phyloP scores from a whole-genome alignment of 306 rosid species.

The Rosa multiflora region DNA sequence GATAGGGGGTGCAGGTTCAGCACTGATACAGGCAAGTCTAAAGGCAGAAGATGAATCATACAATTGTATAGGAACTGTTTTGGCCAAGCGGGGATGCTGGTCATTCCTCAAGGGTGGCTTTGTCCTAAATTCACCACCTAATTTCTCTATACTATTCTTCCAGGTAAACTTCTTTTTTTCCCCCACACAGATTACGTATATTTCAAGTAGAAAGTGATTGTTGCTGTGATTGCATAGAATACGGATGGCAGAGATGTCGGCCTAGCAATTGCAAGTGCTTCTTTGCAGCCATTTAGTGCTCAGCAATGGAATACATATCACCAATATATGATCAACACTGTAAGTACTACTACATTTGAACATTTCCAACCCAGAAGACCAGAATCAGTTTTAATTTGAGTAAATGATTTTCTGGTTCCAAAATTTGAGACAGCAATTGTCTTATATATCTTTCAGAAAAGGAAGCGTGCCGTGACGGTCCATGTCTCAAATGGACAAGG shows the following conservation, averaged over 20 bases:
- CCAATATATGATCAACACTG: slow-evolving; percentile 62
- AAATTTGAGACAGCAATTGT: not conserved
- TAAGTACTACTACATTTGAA: slow-evolving; percentile 20
- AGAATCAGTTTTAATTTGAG: not conserved
- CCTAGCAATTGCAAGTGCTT: slow-evolving; percentile 53
- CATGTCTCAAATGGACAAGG: slow-evolving; percentile 71
- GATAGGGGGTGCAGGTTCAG: slow-evolving; percentile 47
- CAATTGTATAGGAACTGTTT: slow-evolving; percentile 68
- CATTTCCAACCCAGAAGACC: not conserved
- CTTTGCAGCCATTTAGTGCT: slow-evolving; percentile 71
- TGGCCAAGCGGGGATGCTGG: slow-evolving; percentile 82
- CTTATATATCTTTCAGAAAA: slow-evolving; percentile 35
- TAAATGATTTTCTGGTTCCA: not conserved
- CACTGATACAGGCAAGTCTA: slow-evolving; percentile 56
- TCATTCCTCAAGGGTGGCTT: slow-evolving; percentile 98
- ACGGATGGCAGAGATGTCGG: slow-evolving; percentile 35
- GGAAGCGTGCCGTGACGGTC: slow-evolving; percentile 74
- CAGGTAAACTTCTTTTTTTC: slow-evolving; percentile 34
- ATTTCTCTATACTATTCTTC: slow-evolving; percentile 49
- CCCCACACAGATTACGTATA: not conserved
- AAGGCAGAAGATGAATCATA: slow-evolving; percentile 39
- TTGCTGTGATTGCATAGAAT: slow-evolving; percentile 33
- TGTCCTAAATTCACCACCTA: slow-evolving; percentile 42
- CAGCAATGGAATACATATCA: slow-evolving; percentile 74
- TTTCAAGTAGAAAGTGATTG: not conserved